These are phyloP conservation scores for Neurospora sp. DNA, from an alignment of 495 filamentous ascomycete genomes.

Conservation along the genomic window DNA sequence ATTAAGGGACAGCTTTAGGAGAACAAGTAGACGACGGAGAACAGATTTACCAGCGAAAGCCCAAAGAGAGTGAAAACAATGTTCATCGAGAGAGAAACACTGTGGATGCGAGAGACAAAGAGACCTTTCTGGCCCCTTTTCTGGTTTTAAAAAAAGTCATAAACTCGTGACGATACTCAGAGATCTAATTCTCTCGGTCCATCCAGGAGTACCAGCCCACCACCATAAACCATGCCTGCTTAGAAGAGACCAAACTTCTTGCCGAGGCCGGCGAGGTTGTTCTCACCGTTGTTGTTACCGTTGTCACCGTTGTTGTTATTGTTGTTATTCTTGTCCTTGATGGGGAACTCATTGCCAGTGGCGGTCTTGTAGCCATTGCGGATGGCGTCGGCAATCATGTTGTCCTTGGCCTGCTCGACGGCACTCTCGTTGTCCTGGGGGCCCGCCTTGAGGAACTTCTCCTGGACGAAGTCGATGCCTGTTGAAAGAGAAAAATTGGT, in stretches of 20 bases:
- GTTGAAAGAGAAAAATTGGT: background rate
- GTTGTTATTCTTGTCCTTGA: conserved; percentile 25
- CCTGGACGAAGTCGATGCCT: conserved; percentile 60
- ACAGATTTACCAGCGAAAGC: background rate
- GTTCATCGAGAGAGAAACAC: background rate
- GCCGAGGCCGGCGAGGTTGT: background rate
- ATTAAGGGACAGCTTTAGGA: background rate
- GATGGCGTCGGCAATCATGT: conserved; percentile 53
- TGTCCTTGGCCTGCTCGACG: conserved; percentile 64
- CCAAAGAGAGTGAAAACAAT: background rate
- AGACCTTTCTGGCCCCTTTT: background rate
- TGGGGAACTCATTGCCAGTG: conserved; percentile 51
- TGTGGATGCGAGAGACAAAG: background rate
- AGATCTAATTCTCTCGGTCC: background rate
- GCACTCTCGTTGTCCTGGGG: conserved; percentile 60
- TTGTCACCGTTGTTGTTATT: background rate
- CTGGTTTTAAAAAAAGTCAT: background rate
- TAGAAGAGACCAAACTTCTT: background rate
- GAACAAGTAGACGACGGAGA: background rate
- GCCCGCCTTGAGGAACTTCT: conserved; percentile 54
- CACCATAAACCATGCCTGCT: background rate
- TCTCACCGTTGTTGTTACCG: background rate
- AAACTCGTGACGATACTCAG: background rate
- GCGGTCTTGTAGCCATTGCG: conserved; percentile 50
- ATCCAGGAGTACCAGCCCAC: background rate